Percentiles rank a stretch among this genome's conserved stretches.
phyloP scores from a whole-genome alignment of 228 moss, liverwort and hornwort genomes.

The Sphagnum magellanicum region DNA sequence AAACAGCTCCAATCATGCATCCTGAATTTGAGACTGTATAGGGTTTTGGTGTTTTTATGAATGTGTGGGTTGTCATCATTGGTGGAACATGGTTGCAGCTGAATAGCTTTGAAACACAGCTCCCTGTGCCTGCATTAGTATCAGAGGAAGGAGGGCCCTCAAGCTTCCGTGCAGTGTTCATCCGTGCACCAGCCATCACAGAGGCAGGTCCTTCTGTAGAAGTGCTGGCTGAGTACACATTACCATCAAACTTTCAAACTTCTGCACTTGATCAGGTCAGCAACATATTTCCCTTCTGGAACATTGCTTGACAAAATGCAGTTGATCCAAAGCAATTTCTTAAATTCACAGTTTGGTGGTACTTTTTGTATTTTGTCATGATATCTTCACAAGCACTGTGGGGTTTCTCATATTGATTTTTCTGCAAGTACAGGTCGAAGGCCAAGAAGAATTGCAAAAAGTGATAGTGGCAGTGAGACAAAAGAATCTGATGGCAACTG shows the following conservation, averaged over 20 bases:
- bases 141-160: conserved; percentile 50
- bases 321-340: background rate
- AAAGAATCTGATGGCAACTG: conserved; percentile 81
- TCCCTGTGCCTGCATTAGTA: conserved; percentile 56
- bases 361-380: background rate
- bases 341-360: background rate
- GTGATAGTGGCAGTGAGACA: conserved; percentile 89
- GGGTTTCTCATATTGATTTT: no score
- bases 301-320: no score
- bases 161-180: conserved; percentile 91
- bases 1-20: background rate
- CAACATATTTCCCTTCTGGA: no score
- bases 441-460: conserved; percentile 7
- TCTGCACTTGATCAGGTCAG: conserved; percentile 49
- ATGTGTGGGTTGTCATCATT: background rate
- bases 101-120: conserved; percentile 92
- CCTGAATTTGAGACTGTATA: no score
- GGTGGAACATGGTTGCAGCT: conserved; percentile 25
- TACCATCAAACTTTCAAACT: conserved; percentile 16
- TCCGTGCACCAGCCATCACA: conserved; percentile 86
- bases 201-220: conserved; percentile 77
- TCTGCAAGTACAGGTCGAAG: background rate
- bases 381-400: background rate
- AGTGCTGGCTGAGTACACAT: conserved; percentile 58
- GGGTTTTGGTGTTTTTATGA: background rate